These are phyloP conservation scores for Dryas drummondii DNA, from an alignment of 306 rosid species.

Conservation along the genomic window DNA sequence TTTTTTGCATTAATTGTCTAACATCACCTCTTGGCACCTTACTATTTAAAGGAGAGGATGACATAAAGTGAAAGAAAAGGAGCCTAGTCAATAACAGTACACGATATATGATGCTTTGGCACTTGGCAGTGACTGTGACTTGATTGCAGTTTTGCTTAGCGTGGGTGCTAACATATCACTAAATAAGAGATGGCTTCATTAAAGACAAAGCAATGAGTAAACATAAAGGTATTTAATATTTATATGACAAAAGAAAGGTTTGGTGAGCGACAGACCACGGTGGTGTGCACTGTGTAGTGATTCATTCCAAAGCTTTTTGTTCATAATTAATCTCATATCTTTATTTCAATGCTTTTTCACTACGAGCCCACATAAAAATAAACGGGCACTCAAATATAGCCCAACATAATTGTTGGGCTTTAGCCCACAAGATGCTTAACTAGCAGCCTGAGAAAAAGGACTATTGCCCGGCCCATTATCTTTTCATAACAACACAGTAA, in stretches of 20 bases:
- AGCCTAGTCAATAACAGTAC: neutral
- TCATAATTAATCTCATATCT: neutral
- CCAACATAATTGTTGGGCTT: too few species aligned
- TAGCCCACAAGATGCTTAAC: too few species aligned
- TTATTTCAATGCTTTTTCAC: neutral
- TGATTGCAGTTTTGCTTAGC: constrained; percentile 9
- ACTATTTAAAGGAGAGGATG: too few species aligned
- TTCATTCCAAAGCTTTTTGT: neutral
- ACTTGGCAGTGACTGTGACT: neutral
- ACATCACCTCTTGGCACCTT: too few species aligned
- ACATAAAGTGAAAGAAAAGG: neutral
- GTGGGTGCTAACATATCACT: neutral
- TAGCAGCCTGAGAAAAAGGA: too few species aligned
- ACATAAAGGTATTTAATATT: neutral
- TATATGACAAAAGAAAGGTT: neutral
- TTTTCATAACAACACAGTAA: too few species aligned
- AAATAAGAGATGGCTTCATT: neutral
- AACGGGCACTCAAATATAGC: too few species aligned
- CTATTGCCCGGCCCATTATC: too few species aligned
- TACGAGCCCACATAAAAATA: too few species aligned
- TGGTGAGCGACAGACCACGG: neutral
- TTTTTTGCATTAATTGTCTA: too few species aligned
- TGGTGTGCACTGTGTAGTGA: neutral
- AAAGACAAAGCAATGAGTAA: constrained; percentile 4
- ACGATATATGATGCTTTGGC: neutral